Percentiles rank a stretch among this genome's conserved stretches.
phyloP scores from a whole-genome alignment of 208 protist genomes.

The Trypanosoma lewisi region DNA sequence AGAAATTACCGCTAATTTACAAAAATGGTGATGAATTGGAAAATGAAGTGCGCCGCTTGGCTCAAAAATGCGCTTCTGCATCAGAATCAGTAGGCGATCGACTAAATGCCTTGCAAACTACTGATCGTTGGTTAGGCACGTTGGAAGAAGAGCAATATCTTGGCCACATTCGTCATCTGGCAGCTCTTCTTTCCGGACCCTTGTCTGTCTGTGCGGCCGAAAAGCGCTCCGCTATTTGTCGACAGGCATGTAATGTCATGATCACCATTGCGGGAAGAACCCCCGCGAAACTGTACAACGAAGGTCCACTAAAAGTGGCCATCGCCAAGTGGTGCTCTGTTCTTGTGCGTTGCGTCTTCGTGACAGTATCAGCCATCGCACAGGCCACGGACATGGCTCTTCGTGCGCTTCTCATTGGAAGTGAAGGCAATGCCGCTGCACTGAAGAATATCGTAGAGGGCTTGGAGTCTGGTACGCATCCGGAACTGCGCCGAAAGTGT shows the following conservation, averaged over 20 bases:
- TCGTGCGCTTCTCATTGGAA: slow-evolving; percentile 55
- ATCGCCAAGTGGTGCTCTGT: slow-evolving; percentile 46
- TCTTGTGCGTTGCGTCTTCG: slow-evolving; percentile 63
- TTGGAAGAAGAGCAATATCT: slow-evolving; percentile 35
- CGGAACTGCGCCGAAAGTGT: slow-evolving; percentile 76
- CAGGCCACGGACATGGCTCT: slow-evolving; percentile 61
- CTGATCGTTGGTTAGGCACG: slow-evolving; percentile 52
- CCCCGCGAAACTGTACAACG: slow-evolving; percentile 23
- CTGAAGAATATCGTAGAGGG: slow-evolving; percentile 41
- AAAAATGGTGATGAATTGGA: slow-evolving; percentile 8
- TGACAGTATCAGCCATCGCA: slow-evolving; percentile 83
- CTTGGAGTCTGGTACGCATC: slow-evolving; percentile 59
- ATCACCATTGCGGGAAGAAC: slow-evolving; percentile 38
- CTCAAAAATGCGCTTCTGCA: slow-evolving; percentile 10
- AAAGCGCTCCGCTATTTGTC: slow-evolving; percentile 80
- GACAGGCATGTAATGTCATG: slow-evolving; percentile 58
- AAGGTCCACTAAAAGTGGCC: slow-evolving; percentile 14
- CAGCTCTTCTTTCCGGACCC: slow-evolving; percentile 24
- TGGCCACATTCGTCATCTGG: slow-evolving; percentile 21
- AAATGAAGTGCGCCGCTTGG: slow-evolving; percentile 12
- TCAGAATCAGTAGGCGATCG: slow-evolving; percentile 26
- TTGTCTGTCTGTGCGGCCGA: slow-evolving; percentile 52
- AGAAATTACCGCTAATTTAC: neutral
- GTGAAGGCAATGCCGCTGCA: slow-evolving; percentile 42
- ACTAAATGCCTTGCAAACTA: slow-evolving; percentile 44